Base-by-base conservation (phyloP, 345 rosid genomes). In the Citrus inodora region DNA sequence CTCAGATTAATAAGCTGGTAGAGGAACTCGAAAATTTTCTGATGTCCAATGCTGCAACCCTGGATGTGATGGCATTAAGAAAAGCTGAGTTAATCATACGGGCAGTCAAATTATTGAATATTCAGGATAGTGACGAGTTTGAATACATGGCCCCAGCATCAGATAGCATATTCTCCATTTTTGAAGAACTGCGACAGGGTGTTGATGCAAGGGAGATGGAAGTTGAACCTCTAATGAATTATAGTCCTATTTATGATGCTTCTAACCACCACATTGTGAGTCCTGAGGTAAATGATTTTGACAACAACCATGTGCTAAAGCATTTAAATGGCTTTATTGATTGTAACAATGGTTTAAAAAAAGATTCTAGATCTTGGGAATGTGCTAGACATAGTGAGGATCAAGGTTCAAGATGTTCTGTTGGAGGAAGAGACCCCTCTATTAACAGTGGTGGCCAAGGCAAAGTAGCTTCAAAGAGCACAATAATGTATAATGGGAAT, bases 1-100 rank as follows among this genome's bases (percentile, higher is more conserved):
- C 80, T 62, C 79, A 79, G 80, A 85, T 89, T 88, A 84, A 78
- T 79, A 77, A 78, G 80, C 78, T 87, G 60, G 79, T 89, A 7
- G 70, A 78, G 10, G 81, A 84, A 60, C 80, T 89, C 67, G 89
- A 86, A 79, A 66, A 67, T 62, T 80, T 89, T 79, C 61, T 82
- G 8, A 77, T 63, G 32, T 42, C 85, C 14, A 80, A 81, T 78
- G 74, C 64, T 51, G 62, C 77, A 24, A 67, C 79, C 68, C 32
- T 74, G 40, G 81, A 76, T 60, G 16, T 37, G 62, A 75, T 71
- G 60, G 87, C 82, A 37, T 55, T 86, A 69, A 83, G 80, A 79
- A 81, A 82, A 78, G 89, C 79, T 24, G 85, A 86, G 64, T 30
- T 78, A 35, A 80, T 89, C 25, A 53, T 65, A 30, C 80, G 73